Evolutionary conservation across 2,329 filamentous ascomycete genomes (phyloP).

Genomic region (Pseudofabraea citricarpa): DNA sequence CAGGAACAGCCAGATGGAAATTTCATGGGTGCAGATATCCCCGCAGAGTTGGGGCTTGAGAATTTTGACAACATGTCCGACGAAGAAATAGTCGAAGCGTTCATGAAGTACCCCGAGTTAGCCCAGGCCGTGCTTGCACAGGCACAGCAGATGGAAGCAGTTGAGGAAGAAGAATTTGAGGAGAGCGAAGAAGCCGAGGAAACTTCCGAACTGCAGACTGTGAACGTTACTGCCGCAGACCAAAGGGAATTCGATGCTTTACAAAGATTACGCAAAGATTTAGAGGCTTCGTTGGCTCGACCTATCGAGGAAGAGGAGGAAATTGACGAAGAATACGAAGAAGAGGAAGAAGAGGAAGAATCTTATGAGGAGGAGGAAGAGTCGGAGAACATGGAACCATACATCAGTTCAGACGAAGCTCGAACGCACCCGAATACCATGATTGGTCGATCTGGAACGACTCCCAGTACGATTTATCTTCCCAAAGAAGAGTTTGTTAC

Average conservation of each 20-base stretch:
- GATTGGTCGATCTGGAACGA: slow-evolving; percentile 69
- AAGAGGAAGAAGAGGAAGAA: slow-evolving; percentile 18
- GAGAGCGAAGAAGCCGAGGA: slow-evolving; percentile 21
- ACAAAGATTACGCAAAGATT: slow-evolving; percentile 24
- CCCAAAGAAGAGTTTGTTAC: slow-evolving; percentile 64
- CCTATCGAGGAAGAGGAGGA: slow-evolving; percentile 20
- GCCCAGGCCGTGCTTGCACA: no score
- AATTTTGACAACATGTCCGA: no score
- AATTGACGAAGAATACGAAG: slow-evolving; percentile 16
- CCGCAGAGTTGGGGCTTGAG: neutral
- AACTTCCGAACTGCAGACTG: neutral
- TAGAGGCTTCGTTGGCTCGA: slow-evolving; percentile 22
- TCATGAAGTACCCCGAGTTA: neutral
- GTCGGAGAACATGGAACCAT: slow-evolving; percentile 18
- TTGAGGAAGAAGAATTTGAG: slow-evolving; percentile 26
- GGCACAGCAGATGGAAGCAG: neutral
- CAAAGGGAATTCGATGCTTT: slow-evolving; percentile 28
- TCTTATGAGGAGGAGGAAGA: slow-evolving; percentile 20
- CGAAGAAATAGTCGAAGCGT: neutral
- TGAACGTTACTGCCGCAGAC: slow-evolving; percentile 19
- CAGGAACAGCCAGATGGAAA: no score
- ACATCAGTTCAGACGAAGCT: slow-evolving; percentile 31
- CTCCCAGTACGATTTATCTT: slow-evolving; percentile 69
- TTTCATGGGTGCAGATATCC: no score
- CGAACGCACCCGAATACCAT: slow-evolving; percentile 72